Conservation (phyloP, 2,329 filamentous ascomycete species). For the Plenodomus tracheiphilus region DNA sequence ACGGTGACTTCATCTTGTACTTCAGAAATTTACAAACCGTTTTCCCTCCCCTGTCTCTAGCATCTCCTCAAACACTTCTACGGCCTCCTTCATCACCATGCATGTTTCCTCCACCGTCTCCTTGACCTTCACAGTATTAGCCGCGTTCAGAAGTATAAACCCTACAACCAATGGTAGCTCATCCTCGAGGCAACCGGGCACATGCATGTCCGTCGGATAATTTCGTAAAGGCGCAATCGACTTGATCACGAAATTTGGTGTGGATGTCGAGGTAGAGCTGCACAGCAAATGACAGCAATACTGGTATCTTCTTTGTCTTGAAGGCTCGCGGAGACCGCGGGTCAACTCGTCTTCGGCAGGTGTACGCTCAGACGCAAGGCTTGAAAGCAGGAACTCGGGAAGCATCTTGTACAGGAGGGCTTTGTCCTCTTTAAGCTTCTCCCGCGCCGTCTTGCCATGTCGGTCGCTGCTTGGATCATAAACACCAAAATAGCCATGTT, state of each 20-base stretch:
- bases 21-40: not conserved
- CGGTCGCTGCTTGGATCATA: no score
- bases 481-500: no score
- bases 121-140: no score
- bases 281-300: constrained; percentile 37
- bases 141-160: constrained; percentile 42
- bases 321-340: constrained; percentile 27
- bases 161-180: constrained; percentile 49
- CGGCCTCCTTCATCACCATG: constrained; percentile 7
- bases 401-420: constrained; percentile 36
- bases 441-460: no score
- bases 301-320: constrained; percentile 27
- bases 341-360: constrained; percentile 38
- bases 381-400: constrained; percentile 30
- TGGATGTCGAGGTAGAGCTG: constrained; percentile 43
- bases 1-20: not conserved
- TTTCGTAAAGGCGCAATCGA: constrained; percentile 6
- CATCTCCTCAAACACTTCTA: constrained; percentile 8
- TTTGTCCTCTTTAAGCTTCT: constrained; percentile 44
- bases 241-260: constrained; percentile 33
- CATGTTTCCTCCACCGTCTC: no score
- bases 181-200: constrained; percentile 42
- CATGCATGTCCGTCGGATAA: constrained; percentile 32
- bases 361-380: constrained; percentile 5
- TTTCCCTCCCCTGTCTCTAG: constrained; percentile 2